phyloP scores from a whole-genome alignment of 2,329 filamentous ascomycete genomes.

The Sporothrix pallida region DNA sequence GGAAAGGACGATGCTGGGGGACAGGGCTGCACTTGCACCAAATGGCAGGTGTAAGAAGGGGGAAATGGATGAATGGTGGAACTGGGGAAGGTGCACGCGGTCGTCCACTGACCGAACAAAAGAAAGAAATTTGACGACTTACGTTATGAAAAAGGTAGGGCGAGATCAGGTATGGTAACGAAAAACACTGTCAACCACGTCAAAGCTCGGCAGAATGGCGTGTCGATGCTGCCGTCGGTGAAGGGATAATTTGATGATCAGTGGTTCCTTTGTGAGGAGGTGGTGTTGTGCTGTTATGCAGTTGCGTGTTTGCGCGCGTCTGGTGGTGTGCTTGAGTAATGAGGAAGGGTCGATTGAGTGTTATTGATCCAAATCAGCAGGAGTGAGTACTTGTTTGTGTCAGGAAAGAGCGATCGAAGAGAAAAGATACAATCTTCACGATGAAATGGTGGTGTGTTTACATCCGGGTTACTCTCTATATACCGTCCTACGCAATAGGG shows the following conservation, averaged over 20 bases:
- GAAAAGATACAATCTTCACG: neutral
- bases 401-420: conserved; percentile 7
- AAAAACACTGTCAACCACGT: conserved; percentile 27
- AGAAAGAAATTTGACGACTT: conserved; percentile 25
- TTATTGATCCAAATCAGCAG: conserved; percentile 12
- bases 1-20: conserved; percentile 28
- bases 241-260: conserved; percentile 4
- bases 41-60: neutral
- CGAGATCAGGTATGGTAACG: neutral
- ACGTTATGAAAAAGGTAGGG: conserved; percentile 33
- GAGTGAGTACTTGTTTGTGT: conserved; percentile 2
- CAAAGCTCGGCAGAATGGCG: conserved; percentile 35
- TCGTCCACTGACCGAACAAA: neutral
- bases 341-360: neutral
- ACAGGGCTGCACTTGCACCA: conserved; percentile 10
- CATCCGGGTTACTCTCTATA: conserved; percentile 21
- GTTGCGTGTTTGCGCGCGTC: conserved; percentile 16
- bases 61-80: neutral
- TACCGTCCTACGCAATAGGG: neutral
- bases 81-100: neutral
- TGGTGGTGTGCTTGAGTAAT: conserved; percentile 14
- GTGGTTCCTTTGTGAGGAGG: neutral
- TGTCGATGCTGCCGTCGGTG: conserved; percentile 29
- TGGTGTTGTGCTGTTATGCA: neutral
- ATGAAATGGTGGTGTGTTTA: conserved; percentile 24